Conservation (phyloP, 495 filamentous ascomycete species). For the Trichoderma erinaceum region DNA sequence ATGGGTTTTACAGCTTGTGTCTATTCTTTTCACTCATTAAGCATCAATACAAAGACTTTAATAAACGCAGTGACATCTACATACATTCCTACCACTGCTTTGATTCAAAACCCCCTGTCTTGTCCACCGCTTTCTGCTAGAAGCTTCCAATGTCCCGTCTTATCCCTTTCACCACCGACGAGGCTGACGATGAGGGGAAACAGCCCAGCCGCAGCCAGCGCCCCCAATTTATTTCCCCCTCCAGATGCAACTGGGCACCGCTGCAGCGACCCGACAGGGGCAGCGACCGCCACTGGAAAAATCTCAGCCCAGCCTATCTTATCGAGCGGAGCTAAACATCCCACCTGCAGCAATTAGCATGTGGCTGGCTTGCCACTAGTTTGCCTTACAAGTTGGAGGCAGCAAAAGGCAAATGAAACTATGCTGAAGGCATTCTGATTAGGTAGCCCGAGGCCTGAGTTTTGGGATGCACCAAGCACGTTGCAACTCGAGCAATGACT, state of each 20-base stretch:
- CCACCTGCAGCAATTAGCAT: too few species aligned
- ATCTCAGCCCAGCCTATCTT: background rate
- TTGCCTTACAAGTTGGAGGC: too few species aligned
- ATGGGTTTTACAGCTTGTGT: too few species aligned
- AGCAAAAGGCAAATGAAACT: too few species aligned
- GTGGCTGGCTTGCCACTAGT: too few species aligned
- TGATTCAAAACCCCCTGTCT: background rate
- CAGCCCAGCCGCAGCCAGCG: background rate
- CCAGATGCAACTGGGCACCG: background rate
- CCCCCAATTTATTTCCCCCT: background rate
- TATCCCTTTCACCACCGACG: background rate
- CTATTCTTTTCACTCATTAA: too few species aligned
- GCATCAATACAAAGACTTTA: too few species aligned
- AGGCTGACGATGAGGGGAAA: constrained; percentile 11
- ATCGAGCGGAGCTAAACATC: background rate
- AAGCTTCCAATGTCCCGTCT: background rate
- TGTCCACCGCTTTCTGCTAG: background rate
- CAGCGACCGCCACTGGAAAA: background rate
- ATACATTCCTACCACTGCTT: background rate
- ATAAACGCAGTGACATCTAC: too few species aligned
- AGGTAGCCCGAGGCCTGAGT: too few species aligned
- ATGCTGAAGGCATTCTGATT: too few species aligned
- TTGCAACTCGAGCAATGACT: too few species aligned
- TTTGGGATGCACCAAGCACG: too few species aligned
- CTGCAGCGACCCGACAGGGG: background rate